Evolutionary conservation across 1,284 basidiomycete genomes (phyloP), one percentile per base, ranked within the genome.

Genomic region (Leccinum pachyderme): DNA sequence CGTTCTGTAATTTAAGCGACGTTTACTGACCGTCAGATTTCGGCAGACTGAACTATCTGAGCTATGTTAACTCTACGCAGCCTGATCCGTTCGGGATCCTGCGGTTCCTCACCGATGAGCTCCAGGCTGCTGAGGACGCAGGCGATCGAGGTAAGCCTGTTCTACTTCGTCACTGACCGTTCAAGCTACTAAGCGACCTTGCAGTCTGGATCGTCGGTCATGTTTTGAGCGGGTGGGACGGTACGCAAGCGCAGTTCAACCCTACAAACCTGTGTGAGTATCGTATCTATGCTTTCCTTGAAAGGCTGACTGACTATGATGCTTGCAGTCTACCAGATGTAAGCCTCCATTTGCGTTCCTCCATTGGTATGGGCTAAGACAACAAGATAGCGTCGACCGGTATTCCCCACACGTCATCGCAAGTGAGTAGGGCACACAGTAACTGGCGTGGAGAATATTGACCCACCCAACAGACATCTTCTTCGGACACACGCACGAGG

Each of bases 401-500:
- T 92, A 81, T 70, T 84, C 88, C 2, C 80, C 84, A 22, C 86
- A 90, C 64, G 87, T 90, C 54, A 87, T 93, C 58, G 84, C 87
- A 44, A 85, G 86, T 84, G 63, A 59, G 82, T 73, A 33, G 15
- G 27, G 9, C 2, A 12, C 11, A 13, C 7, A 7, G 18, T 2
- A 7, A 41, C 7, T 24, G 31, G 8, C 43, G 35, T 45, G 32
- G 11, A 45, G 32, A 9, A n/a, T 49, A 39, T 29, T 50, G 41
- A 55, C 22, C 48, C 52, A 47, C 61, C 22, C 51, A 27, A 25
- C 55, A 86, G 84, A 80, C 59, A 81, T 90, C 47, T 90, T 91
- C 74, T 91, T 78, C 59, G 90, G 89, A 13, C 90, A 92, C 66
- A 89, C 87, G 0, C 90, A 91, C 61, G 88, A 92, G 68, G 89